These are phyloP conservation scores for Blastocystis hominis DNA, from an alignment of 352 stramenopile species.

Conservation along the genomic window DNA sequence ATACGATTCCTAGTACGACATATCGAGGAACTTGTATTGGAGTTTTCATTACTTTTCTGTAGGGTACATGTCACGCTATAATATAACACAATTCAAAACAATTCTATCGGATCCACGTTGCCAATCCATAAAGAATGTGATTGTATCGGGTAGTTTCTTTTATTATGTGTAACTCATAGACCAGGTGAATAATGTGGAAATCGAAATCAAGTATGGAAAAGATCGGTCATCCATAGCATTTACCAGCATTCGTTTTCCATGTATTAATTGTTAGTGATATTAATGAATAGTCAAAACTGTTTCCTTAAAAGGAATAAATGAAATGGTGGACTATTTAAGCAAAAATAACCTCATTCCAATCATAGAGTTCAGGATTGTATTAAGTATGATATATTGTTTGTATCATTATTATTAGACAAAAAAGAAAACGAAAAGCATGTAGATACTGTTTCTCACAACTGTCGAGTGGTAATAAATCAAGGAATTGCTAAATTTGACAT, in stretches of 20 bases:
- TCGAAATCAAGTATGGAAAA: too few species aligned
- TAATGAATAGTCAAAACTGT: neutral
- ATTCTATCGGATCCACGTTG: too few species aligned
- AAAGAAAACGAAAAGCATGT: neutral
- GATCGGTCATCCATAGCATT: neutral
- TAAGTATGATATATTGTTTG: neutral
- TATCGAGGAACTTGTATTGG: too few species aligned
- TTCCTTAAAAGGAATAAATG: neutral
- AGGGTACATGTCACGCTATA: too few species aligned
- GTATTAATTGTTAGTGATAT: neutral
- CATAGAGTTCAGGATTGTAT: neutral
- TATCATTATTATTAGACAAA: neutral
- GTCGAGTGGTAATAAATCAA: neutral
- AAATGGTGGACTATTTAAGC: neutral
- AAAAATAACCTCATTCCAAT: neutral
- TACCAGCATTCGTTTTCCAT: too few species aligned
- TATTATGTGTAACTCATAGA: too few species aligned
- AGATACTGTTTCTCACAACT: neutral
- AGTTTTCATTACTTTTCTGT: too few species aligned
- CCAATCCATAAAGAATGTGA: too few species aligned
- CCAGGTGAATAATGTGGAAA: too few species aligned
- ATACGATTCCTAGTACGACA: too few species aligned
- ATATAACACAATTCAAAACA: too few species aligned
- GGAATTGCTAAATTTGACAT: neutral
- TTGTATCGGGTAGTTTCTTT: too few species aligned